Percentiles rank a stretch among this genome's conserved stretches.
Evolutionary conservation across 164 flowering plant species (phyloP).

Genomic region (Umbilicus rupestris): DNA sequence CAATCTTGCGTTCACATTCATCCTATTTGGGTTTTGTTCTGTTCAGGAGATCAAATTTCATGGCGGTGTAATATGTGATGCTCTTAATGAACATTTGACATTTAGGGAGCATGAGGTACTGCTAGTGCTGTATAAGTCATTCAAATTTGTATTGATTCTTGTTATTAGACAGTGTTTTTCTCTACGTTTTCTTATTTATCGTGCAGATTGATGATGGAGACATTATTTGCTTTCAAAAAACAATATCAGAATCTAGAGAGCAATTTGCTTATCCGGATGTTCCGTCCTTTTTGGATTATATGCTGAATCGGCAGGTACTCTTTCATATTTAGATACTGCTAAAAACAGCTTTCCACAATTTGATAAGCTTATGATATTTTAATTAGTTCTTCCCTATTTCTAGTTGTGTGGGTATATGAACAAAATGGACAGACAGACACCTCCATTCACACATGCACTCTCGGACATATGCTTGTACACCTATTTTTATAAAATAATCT

Average conservation of each 20-base stretch:
- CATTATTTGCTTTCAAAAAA: conserved; percentile 59
- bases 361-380: background rate
- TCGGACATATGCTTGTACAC: background rate
- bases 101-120: conserved; percentile 68
- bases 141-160: background rate
- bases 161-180: background rate
- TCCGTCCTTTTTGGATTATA: conserved; percentile 70
- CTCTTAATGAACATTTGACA: conserved; percentile 36
- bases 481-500: background rate
- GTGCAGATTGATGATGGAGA: conserved; percentile 81
- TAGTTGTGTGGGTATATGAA: background rate
- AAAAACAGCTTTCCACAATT: background rate
- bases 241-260: conserved; percentile 25
- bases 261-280: conserved; percentile 55
- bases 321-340: background rate
- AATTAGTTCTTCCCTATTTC: background rate
- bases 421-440: background rate
- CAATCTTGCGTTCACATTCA: background rate
- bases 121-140: background rate
- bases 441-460: background rate
- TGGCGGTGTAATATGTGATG: conserved; percentile 67
- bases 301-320: conserved; percentile 67
- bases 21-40: conserved; percentile 5
- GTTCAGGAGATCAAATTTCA: conserved; percentile 75
- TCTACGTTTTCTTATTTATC: background rate